Evolutionary conservation across 768 basidiomycete species (phyloP).

Genomic region (Leccinum arenicola): DNA sequence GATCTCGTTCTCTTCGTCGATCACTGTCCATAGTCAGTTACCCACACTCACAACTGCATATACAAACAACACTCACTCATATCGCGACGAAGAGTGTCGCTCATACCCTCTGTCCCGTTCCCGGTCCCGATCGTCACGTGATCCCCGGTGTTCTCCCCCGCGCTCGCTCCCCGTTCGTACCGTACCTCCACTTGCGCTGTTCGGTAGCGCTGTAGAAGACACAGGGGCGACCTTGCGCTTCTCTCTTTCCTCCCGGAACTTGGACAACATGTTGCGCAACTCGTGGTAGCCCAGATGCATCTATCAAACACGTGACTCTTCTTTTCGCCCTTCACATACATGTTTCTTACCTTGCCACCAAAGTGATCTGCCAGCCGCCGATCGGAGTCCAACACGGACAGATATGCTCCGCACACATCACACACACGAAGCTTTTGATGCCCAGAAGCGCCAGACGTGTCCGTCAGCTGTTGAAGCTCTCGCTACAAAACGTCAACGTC

Average conservation of each 20-base stretch:
- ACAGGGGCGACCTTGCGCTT: conserved; percentile 66
- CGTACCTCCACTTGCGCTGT: conserved; percentile 36
- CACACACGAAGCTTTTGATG: conserved; percentile 99
- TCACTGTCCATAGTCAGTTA: conserved; percentile 42
- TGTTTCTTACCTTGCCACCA: conserved; percentile 94
- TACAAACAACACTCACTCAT: conserved; percentile 54
- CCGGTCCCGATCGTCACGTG: conserved; percentile 65
- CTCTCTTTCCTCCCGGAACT: conserved; percentile 89
- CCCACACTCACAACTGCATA: conserved; percentile 14
- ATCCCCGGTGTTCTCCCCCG: conserved; percentile 51
- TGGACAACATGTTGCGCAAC: conserved; percentile 87
- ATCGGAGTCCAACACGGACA: conserved; percentile 97
- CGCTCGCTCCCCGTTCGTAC: conserved; percentile 43
- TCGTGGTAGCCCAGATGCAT: conserved; percentile 99
- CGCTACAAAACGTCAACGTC: conserved; percentile 46
- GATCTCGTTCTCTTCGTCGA: conserved; percentile 69
- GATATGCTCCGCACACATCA: conserved; percentile 99
- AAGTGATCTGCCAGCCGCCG: conserved; percentile 98
- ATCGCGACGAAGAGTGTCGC: conserved; percentile 59
- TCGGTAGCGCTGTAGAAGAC: conserved; percentile 35
- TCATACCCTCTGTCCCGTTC: conserved; percentile 71
- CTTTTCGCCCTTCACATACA: conserved; percentile 20
- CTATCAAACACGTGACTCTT: conserved; percentile 46
- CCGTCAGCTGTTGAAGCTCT: conserved; percentile 93
- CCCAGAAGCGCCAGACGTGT: conserved; percentile 98